Evolutionary conservation across 345 rosid species (phyloP).

Genomic region (Noccaea caerulescens): DNA sequence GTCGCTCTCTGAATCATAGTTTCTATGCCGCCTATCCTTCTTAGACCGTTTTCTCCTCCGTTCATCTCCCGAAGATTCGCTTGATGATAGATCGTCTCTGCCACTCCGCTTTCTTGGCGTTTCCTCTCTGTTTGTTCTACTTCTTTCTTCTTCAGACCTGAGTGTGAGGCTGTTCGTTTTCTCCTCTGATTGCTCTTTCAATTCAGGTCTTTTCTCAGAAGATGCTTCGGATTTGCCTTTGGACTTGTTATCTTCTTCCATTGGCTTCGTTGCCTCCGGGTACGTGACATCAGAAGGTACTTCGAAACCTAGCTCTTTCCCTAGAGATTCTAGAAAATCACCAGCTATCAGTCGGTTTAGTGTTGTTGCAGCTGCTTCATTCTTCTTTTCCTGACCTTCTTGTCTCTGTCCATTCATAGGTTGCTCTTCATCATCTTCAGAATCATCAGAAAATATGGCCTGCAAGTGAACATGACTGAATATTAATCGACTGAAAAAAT

Average conservation of each 20-base stretch:
- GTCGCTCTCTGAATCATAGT: constrained; percentile 63
- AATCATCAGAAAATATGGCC: constrained; percentile 96
- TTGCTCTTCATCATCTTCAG: constrained; percentile 73
- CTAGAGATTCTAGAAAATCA: constrained; percentile 88
- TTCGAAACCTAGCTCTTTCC: constrained; percentile 94
- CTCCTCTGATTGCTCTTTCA: constrained; percentile 43
- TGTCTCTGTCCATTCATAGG: constrained; percentile 39
- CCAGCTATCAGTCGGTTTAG: constrained; percentile 91
- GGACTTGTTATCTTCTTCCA: constrained; percentile 37
- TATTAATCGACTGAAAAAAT: background rate
- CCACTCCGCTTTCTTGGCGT: constrained; percentile 41
- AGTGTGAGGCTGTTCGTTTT: constrained; percentile 45
- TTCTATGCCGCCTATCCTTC: constrained; percentile 45
- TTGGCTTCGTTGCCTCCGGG: constrained; percentile 41
- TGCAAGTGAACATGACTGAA: constrained; percentile 38
- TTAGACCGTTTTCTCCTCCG: constrained; percentile 56
- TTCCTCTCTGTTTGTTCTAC: constrained; percentile 51
- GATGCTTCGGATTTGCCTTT: constrained; percentile 39
- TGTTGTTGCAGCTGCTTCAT: constrained; percentile 73
- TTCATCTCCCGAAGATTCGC: constrained; percentile 66
- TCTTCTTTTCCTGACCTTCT: constrained; percentile 67
- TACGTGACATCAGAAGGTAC: constrained; percentile 75
- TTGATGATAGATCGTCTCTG: constrained; percentile 28
- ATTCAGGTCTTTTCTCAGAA: constrained; percentile 34
- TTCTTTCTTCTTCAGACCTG: constrained; percentile 63